Evolutionary conservation across 495 filamentous ascomycete species (phyloP), one percentile per base, ranked within the genome.

Genomic region (Glarea lozoyensis): DNA sequence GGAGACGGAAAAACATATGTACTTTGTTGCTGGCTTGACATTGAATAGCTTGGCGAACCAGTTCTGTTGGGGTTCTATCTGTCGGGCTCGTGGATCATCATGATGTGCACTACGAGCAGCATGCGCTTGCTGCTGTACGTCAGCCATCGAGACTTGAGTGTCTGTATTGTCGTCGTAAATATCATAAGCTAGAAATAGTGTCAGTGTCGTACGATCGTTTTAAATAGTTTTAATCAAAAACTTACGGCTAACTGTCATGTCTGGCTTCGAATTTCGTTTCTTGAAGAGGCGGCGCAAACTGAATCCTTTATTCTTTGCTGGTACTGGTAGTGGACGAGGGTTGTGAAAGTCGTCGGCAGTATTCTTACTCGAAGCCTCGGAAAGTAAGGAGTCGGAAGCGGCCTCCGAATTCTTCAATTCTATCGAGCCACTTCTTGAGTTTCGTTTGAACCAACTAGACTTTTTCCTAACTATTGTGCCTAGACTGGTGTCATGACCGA

Each of bases 31-130:
- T 0, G 92, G 90, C 55, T 92, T 94, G 59, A 96, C 81, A 36
- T 87, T 78, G 63, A 98, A 82, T 16, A 97, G 76, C 12, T 84
- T 82, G 24, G 83, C 78, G 37, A 98, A 70, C 88, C 88, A 95
- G 45, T 83, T 92, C 46, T 81, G 77, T 34, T 78, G 74, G 2
- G 76, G 67, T 13, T 73, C 76, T 38, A 77, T 72, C 45, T 69
- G 61, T 39, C 72, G 70, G 17, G 30, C 33, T 37, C 31, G 21
- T 15, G 45, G 37, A 49, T 50, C 44, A 19, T 53, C 39, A 19
- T 19, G 11, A 20, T 40, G 29, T 10, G 22, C 24, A 22, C 27
- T 30, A 13, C 25, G 17, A 19, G 12, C 16, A 16, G 10, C n/a
- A 6, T 40, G 18, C n/a, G 36, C 24, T 18, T 34, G 45, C 17